A percentile compares a stretch with the other conserved stretches of the same genome.
Conservation (phyloP, 2,329 filamentous ascomycete genomes). For the Colletotrichum spaethianum region DNA sequence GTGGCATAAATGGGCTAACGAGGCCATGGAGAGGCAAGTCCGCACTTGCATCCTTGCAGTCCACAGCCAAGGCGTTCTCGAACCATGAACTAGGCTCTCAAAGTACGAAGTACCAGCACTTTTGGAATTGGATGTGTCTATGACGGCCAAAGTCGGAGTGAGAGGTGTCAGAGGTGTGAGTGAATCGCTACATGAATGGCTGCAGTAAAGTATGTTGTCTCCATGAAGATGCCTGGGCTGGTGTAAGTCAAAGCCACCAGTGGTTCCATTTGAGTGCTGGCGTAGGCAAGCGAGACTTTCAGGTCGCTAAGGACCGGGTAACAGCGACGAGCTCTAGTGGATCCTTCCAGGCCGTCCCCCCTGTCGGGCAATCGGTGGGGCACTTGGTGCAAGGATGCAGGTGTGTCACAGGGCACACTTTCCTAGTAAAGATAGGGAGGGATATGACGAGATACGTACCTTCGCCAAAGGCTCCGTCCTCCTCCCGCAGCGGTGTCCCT, state of each 20-base stretch:
- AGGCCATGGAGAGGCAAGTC: too few relatives aligned
- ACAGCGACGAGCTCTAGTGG: neutral
- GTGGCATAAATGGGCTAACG: neutral
- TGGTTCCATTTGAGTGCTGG: neutral
- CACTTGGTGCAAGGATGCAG: neutral
- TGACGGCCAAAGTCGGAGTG: neutral
- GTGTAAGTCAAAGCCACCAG: neutral
- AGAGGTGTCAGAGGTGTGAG: neutral
- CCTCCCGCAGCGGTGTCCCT: neutral
- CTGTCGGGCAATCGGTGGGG: neutral
- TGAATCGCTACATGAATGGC: neutral
- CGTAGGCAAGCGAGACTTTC: neutral
- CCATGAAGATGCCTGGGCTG: neutral
- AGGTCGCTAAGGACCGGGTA: neutral
- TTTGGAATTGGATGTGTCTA: neutral
- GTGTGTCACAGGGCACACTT: neutral
- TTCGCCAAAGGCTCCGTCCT: neutral
- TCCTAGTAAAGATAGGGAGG: neutral
- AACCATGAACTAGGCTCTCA: neutral
- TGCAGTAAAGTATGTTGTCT: neutral
- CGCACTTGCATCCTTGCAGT: too few relatives aligned
- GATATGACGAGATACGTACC: neutral
- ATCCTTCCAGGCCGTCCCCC: neutral
- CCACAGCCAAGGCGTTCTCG: neutral
- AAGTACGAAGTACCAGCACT: neutral